Percentiles rank a stretch among this genome's conserved stretches.
phyloP scores from a whole-genome alignment of 1,139 yeast genomes.

The Maudiozyma humilis region DNA sequence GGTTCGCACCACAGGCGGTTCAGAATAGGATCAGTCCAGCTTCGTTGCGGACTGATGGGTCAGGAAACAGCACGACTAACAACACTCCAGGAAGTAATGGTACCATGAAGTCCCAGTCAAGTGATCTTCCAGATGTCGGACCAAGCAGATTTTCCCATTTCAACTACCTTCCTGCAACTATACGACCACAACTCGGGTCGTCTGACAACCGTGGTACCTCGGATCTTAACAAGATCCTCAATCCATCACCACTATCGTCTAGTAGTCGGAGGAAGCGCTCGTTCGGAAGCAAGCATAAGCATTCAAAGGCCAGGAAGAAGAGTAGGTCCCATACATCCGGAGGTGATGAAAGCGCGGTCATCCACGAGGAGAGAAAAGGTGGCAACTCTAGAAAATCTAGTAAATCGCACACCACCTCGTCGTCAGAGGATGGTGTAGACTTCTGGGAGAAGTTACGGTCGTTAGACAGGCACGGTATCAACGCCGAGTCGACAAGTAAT shows the following conservation, averaged over 20 bases:
- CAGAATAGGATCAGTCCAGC: conserved; percentile 1
- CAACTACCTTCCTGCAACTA: conserved; percentile 62
- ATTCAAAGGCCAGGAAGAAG: conserved; percentile 5
- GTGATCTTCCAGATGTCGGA: conserved; percentile 48
- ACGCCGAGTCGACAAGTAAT: conserved; percentile 2
- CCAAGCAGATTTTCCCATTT: conserved; percentile 56
- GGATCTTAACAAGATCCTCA: conserved; percentile 39
- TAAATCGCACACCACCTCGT: neutral
- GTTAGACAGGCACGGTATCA: conserved; percentile 21
- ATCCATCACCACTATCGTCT: conserved; percentile 21
- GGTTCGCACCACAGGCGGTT: neutral
- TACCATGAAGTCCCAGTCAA: conserved; percentile 27
- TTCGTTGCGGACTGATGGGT: conserved; percentile 1
- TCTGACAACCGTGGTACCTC: conserved; percentile 39
- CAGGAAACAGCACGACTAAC: neutral
- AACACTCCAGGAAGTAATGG: conserved; percentile 6
- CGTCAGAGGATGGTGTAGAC: conserved; percentile 45
- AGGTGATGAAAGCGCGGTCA: neutral
- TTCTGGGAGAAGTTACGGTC: conserved; percentile 67
- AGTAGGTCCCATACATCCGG: neutral
- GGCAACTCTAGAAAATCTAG: neutral
- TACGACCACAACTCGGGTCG: conserved; percentile 60
- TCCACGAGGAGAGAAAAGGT: neutral
- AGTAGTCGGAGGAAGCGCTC: conserved; percentile 11
- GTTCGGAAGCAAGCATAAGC: conserved; percentile 5